Base-by-base conservation (phyloP, 1,139 yeast species). In the Sugiyamaella japonica region DNA sequence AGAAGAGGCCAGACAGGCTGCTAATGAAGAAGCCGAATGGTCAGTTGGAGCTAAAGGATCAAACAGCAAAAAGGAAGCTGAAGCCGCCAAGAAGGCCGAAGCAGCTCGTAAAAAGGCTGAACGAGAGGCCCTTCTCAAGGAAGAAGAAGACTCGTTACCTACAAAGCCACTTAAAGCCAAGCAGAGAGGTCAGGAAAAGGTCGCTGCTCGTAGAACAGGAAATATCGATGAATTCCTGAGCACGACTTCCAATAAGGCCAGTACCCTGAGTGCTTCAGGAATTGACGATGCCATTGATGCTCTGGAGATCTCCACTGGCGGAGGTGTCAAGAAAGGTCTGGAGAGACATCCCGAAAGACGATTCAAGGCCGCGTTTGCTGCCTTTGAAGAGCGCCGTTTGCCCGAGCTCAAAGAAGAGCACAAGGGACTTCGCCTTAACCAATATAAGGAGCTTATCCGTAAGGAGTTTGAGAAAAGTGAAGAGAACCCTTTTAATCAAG, bases 271-370 rank as follows among this genome's bases (percentile, higher is more conserved):
- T 66, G 96, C 95, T 9, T 76, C 82, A 59, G 93, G 93, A 66
- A 76, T 88, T 51, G 96, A 88, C 61, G 81, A 81, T 64, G 95
- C 95, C 1, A 75, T 88, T 63, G 89, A 86, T 53, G 95, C 95
- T 2, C 76, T 88, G 68, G 78, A 87, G 5, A 76, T 88, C 68
- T 61, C 73, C 15, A 57, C 63, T 16, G 62, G 63, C 25, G 69
- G 68, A 15, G 80, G 86, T 23, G 73, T 76, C 48, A 78, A 74
- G 55, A 75, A 77, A 60, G 86, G 83, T 66, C 75, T 88, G 55
- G 96, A 88, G 61, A 84, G 89, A 70, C 96, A 88, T 64, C 96
- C 96, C 8, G 96, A 88, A 74, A 80, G 95, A 71, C 80, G 96
- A 68, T 87, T 85, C 70, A 89, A 88, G 75, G 90, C 95, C 15